A percentile compares a stretch with the other conserved stretches of the same genome.
Evolutionary conservation across 495 filamentous ascomycete genomes (phyloP).

Genomic region (Penicillium roqueforti): DNA sequence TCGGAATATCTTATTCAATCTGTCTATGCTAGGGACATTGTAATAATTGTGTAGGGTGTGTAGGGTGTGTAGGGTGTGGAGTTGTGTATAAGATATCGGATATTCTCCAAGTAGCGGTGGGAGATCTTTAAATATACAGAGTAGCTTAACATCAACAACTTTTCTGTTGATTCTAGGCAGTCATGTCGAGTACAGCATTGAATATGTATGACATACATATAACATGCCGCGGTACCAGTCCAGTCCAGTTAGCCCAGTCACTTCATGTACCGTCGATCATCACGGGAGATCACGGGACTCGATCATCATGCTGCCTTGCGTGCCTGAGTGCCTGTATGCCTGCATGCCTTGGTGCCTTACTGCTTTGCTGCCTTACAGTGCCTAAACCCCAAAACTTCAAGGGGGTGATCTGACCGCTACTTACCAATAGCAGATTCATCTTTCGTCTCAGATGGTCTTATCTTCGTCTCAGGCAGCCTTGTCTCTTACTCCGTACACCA

Average conservation of each 20-base stretch:
- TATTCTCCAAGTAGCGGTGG: conserved; percentile 2
- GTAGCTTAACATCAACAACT: background rate
- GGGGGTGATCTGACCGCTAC: too few relatives aligned
- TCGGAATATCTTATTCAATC: background rate
- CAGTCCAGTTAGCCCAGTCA: background rate
- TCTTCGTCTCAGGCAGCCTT: too few relatives aligned
- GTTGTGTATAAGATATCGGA: background rate
- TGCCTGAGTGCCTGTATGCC: background rate
- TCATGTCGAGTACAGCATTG: background rate
- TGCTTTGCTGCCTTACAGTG: too few relatives aligned
- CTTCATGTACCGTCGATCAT: conserved; percentile 2
- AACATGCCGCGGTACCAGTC: background rate
- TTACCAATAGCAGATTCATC: too few relatives aligned
- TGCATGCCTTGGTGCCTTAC: background rate
- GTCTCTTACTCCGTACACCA: too few relatives aligned
- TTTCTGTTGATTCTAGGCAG: background rate
- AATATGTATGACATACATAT: conserved; percentile 6
- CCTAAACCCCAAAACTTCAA: too few relatives aligned
- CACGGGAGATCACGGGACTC: background rate
- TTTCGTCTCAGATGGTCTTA: too few relatives aligned
- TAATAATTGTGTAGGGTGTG: background rate
- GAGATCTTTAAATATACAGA: background rate
- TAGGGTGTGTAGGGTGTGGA: background rate
- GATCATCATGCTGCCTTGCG: too few relatives aligned
- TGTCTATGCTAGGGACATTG: background rate